These are phyloP conservation scores for Aquilaria sinensis DNA, from an alignment of 345 rosid species.

Conservation along the genomic window DNA sequence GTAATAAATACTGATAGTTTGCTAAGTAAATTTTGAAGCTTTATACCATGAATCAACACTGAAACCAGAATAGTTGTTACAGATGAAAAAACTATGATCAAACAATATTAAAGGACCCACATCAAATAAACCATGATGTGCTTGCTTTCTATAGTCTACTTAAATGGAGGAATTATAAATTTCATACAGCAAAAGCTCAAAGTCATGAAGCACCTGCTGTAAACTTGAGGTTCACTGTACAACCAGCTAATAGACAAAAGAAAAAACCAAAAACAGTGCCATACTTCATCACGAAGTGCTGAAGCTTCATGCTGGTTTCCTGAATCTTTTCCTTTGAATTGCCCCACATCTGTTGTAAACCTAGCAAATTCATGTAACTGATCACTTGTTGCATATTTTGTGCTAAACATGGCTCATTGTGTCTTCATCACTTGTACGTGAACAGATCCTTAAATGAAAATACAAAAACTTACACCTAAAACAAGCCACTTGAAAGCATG, in stretches of 20 bases:
- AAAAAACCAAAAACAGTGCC: conserved; percentile 16
- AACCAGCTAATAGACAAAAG: too few relatives aligned
- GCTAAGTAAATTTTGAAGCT: too few relatives aligned
- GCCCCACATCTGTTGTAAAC: conserved; percentile 45
- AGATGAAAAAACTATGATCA: not conserved
- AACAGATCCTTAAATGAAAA: not conserved
- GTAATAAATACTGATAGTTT: not conserved
- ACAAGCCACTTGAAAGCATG: too few relatives aligned
- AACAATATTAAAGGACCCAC: too few relatives aligned
- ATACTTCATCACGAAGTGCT: conserved; percentile 97
- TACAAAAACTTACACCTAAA: not conserved
- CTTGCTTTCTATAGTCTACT: not conserved
- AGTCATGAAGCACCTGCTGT: not conserved
- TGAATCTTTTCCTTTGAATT: conserved; percentile 30
- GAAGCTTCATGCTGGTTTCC: conserved; percentile 90
- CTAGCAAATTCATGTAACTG: conserved; percentile 19
- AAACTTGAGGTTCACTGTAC: too few relatives aligned
- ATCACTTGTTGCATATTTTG: not conserved
- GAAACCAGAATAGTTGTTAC: too few relatives aligned
- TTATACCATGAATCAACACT: too few relatives aligned
- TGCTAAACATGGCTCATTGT: conserved; percentile 29
- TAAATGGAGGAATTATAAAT: not conserved
- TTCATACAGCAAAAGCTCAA: too few relatives aligned
- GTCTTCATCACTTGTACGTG: conserved; percentile 17
- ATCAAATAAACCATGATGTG: not conserved